Percentiles rank a stretch among this genome's conserved stretches.
Conservation (phyloP, 768 basidiomycete species). For the Pleurotus giganteus region DNA sequence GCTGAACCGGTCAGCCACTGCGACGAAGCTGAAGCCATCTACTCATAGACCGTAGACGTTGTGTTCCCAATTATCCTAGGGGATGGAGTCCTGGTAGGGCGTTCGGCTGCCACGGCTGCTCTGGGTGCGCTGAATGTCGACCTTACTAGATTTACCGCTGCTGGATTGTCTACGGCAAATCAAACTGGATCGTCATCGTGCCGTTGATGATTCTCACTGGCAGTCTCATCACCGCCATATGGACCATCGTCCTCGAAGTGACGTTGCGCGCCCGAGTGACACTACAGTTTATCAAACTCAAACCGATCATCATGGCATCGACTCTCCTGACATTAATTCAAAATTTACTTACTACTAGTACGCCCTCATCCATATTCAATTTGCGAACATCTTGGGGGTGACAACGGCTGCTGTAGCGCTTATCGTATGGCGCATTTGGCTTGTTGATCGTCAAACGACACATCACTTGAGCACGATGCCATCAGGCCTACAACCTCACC, state of each 20-base stretch:
- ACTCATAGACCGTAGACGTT: constrained; percentile 8
- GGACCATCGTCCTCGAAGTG: constrained; percentile 8
- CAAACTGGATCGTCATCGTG: constrained; percentile 1
- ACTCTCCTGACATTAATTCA: constrained; percentile 7
- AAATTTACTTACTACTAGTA: constrained; percentile 14
- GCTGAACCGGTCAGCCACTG: neutral
- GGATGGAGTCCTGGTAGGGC: constrained; percentile 12
- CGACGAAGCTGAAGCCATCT: neutral
- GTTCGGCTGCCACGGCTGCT: neutral
- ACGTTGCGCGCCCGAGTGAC: neutral
- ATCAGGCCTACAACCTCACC: neutral
- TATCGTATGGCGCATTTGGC: constrained; percentile 14
- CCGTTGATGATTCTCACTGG: constrained; percentile 10
- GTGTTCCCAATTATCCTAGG: constrained; percentile 8
- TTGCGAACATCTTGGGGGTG: no score
- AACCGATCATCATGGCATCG: constrained; percentile 5
- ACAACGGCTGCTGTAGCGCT: neutral
- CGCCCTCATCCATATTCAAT: neutral
- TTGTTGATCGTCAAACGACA: constrained; percentile 9
- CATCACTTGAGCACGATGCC: constrained; percentile 1
- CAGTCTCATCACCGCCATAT: neutral
- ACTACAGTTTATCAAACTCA: neutral
- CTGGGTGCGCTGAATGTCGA: neutral
- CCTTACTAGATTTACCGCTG: constrained; percentile 14
- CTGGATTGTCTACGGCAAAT: constrained; percentile 12